Evolutionary conservation across 2,329 filamentous ascomycete species (phyloP), one percentile per base, ranked within the genome.

Genomic region (Ceratocystis harringtonii): DNA sequence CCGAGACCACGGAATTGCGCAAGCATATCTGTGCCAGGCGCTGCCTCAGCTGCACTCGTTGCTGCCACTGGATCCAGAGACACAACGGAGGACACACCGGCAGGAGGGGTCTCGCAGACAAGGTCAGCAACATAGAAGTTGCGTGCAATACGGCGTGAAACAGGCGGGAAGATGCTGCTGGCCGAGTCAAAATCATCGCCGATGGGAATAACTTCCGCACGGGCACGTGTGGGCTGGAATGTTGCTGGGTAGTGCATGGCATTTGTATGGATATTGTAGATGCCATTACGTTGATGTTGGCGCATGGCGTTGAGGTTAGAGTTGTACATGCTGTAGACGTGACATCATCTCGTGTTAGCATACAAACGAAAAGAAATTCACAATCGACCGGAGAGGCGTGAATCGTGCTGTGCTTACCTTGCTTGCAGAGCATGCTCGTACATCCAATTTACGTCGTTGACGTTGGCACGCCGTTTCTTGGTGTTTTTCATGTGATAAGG

Each of bases 371-470:
- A 28, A 5, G 15, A 50, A 36, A 76, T 2, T 19, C 17, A 12
- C 7, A 17, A 19, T 22, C 19, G 28, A 19, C 28, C 15, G n/a
- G 8, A 19, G 3, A 19, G 28, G 28, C 5, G 7, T 28, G 52
- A 1, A 28, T 10, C 7, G 15, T 52, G 48, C 12, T n/a, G 15
- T 19, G 5, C 81, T 71, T 80, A 95, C 91, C 88, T 92, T 65
- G 92, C 90, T 74, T 92, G 90, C 62, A 89, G 84, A 32, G 92
- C 91, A 76, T 99, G 94, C 76, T 97, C 91, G 66, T 94, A 80
- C 82, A 95, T 94, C 94, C 94, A 99, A 74, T 97, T 99, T 66
- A 87, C 85, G 70, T 95, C 90, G 64, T 92, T 97, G 67, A 97
- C 87, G 67, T 91, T 88, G 48, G 95, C 88, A 71, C 88, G 88